Conservation (phyloP, 768 basidiomycete genomes). For the Ramaria sp. region DNA sequence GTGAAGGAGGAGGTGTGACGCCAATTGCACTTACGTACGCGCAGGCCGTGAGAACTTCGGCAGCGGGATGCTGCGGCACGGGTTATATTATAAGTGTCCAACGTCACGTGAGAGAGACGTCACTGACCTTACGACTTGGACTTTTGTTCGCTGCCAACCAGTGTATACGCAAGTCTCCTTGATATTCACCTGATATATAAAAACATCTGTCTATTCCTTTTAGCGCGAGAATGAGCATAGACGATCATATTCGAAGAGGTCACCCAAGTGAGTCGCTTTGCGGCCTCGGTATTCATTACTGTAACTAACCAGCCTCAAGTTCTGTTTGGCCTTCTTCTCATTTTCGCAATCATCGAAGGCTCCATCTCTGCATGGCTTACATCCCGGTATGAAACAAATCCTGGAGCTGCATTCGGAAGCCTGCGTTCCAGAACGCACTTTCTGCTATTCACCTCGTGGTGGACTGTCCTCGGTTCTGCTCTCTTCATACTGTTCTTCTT, state of each 20-base stretch:
- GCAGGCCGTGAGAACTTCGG: too few species aligned
- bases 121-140: too few species aligned
- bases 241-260: constrained; percentile 36
- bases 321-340: constrained; percentile 42
- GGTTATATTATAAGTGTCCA: too few species aligned
- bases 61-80: too few species aligned
- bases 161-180: background rate
- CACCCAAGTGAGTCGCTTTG: constrained; percentile 37
- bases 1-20: too few species aligned
- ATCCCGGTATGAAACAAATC: constrained; percentile 44
- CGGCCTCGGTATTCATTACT: background rate
- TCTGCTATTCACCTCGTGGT: constrained; percentile 59
- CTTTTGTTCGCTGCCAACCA: background rate
- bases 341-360: constrained; percentile 61
- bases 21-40: too few species aligned
- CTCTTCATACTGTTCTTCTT: constrained; percentile 48
- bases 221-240: constrained; percentile 22
- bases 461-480: constrained; percentile 51
- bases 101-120: too few species aligned
- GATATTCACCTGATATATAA: background rate
- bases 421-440: constrained; percentile 57
- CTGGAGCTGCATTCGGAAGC: constrained; percentile 36
- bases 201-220: background rate
- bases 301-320: constrained; percentile 21
- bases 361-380: constrained; percentile 63